Conservation (phyloP, 306 rosid genomes). For the Trichosanthes truncata region DNA sequence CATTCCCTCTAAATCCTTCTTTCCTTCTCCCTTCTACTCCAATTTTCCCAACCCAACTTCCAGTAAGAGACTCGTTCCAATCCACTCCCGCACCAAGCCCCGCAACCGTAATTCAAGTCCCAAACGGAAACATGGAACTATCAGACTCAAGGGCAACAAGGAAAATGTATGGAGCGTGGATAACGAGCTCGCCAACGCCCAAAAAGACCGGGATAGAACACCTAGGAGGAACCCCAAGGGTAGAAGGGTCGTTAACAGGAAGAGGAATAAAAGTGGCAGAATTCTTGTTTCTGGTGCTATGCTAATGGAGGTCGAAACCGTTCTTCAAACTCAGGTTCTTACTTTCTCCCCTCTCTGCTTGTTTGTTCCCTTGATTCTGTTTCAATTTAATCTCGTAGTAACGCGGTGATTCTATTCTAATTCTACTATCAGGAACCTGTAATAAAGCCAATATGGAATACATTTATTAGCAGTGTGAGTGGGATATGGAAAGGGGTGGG, state of each 20-base stretch:
- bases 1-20: slow-evolving; percentile 26
- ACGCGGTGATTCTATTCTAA: background rate
- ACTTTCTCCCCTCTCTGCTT: background rate
- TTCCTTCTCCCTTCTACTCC: slow-evolving; percentile 18
- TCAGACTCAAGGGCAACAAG: slow-evolving; percentile 44
- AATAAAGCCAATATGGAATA: slow-evolving; percentile 77
- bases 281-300: slow-evolving; percentile 65
- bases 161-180: slow-evolving; percentile 90
- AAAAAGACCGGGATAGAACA: slow-evolving; percentile 24
- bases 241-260: slow-evolving; percentile 33
- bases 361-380: background rate
- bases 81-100: slow-evolving; percentile 30
- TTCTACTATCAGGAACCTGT: slow-evolving; percentile 79
- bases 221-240: slow-evolving; percentile 33
- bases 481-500: slow-evolving; percentile 99
- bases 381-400: background rate
- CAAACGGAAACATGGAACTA: slow-evolving; percentile 12
- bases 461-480: slow-evolving; percentile 84
- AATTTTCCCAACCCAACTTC: slow-evolving; percentile 25
- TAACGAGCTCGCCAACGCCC: slow-evolving; percentile 38
- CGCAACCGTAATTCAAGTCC: slow-evolving; percentile 1
- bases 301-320: slow-evolving; percentile 71
- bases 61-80: slow-evolving; percentile 12
- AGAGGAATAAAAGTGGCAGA: slow-evolving; percentile 26
- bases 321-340: slow-evolving; percentile 83